These are phyloP conservation scores for Coemansia furcata DNA, from an alignment of 192 early-diverging fungal genomes.

Conservation along the genomic window DNA sequence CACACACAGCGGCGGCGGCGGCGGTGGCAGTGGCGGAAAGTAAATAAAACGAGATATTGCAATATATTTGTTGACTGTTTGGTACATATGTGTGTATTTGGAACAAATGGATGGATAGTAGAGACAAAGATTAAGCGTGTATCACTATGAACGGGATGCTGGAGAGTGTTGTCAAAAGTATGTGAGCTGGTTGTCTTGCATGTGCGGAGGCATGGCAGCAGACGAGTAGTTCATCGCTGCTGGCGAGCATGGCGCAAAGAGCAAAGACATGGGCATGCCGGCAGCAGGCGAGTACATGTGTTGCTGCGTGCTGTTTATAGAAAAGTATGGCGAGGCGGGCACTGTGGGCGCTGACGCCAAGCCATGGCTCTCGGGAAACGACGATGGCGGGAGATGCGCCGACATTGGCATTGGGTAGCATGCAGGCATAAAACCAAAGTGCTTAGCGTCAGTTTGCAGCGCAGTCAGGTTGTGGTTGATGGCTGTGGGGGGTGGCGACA, in stretches of 20 bases:
- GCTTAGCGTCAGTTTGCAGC: slow-evolving; percentile 7
- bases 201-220: not conserved
- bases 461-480: not conserved
- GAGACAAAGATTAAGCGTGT: not conserved
- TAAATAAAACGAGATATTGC: not conserved
- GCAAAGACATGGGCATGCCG: slow-evolving; percentile 19
- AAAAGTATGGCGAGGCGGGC: not conserved
- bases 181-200: not conserved
- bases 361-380: slow-evolving; percentile 1
- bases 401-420: not conserved
- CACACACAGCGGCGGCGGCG: not conserved
- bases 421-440: not conserved
- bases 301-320: not conserved
- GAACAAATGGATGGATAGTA: not conserved
- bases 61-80: not conserved
- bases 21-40: not conserved
- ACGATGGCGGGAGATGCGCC: slow-evolving; percentile 4
- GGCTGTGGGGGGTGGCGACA: not conserved
- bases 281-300: slow-evolving; percentile 3
- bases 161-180: not conserved
- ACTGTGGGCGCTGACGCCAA: slow-evolving; percentile 1
- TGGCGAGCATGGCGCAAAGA: slow-evolving; percentile 44
- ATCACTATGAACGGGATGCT: not conserved
- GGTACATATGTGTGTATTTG: slow-evolving; percentile 1
- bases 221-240: slow-evolving; percentile 1